phyloP scores from a whole-genome alignment of 2,329 filamentous ascomycete species.

The Aspergillus intermedius region DNA sequence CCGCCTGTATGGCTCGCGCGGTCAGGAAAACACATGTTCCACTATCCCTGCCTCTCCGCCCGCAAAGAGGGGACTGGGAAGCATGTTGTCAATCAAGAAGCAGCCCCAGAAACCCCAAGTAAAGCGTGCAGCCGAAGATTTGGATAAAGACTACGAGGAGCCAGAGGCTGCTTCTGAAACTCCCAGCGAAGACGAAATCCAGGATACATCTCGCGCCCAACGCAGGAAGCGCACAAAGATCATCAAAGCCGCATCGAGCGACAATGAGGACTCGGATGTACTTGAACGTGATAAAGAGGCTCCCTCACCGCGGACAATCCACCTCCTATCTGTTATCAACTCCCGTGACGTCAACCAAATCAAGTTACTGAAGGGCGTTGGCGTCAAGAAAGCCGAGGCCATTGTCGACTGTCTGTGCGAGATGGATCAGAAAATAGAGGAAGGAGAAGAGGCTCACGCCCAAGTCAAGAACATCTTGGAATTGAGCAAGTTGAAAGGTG shows the following conservation, averaged over 20 bases:
- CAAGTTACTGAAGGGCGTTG: conserved; percentile 42
- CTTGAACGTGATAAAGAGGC: conserved; percentile 16
- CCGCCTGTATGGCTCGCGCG: conserved; percentile 34
- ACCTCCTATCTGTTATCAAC: conserved; percentile 42
- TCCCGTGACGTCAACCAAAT: conserved; percentile 41
- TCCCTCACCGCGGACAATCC: conserved; percentile 36
- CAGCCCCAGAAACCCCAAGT: conserved; percentile 17
- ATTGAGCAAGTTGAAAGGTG: conserved; percentile 38
- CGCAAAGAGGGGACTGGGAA: conserved; percentile 21
- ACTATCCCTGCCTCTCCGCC: conserved; percentile 12
- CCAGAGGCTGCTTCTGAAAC: conserved; percentile 15
- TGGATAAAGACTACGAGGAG: conserved; percentile 28
- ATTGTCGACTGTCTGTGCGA: conserved; percentile 43
- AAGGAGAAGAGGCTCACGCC: conserved; percentile 19
- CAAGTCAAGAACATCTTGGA: conserved; percentile 34
- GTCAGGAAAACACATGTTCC: conserved; percentile 10
- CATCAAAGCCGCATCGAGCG: conserved; percentile 9
- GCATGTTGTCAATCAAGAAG: conserved; percentile 28
- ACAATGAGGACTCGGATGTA: conserved; percentile 9
- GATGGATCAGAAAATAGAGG: conserved; percentile 27
- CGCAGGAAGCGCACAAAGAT: conserved; percentile 25
- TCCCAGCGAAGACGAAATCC: conserved; percentile 26
- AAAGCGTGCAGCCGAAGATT: conserved; percentile 24
- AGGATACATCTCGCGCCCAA: conserved; percentile 13
- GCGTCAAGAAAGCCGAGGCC: conserved; percentile 42